Evolutionary conservation across 306 rosid genomes (phyloP), one percentile per base, ranked within the genome.

Genomic region (Nissolia schottii): DNA sequence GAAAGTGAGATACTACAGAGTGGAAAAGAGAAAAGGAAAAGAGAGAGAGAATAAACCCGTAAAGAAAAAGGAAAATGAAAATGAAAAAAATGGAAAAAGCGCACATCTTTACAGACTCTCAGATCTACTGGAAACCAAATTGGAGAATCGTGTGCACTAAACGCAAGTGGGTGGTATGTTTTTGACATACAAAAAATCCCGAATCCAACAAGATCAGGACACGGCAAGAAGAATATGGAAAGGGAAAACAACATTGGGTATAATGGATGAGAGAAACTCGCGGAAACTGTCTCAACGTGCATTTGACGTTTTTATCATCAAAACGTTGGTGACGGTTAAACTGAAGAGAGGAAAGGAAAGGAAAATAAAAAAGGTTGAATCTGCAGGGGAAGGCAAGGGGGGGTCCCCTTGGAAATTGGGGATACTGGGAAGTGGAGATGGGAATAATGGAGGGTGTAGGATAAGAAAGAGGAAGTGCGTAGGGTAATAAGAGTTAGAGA

Each of bases 31-130:
- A 80, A 73, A 79, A 78, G 82, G 77, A 86, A 84, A 81, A 69
- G 81, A 83, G 60, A 28, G 79, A 83, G 60, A 28, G 79, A 83
- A 77, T 65, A 88, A 85, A 73, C 81, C 83, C 79, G 50, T 10
- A 37, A 64, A 35, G 56, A 67, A 86, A 76, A 77, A 76, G 74
- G 49, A 41, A 81, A 64, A 79, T 64, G 57, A 14, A 66, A 0
- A 9, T 2, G 0, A 77, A 70, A 50, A 69, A 14, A 78, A 80
- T 23, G 0, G 1, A 50, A 73, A 80, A 76, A 87, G 77, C 77
- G 80, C 81, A 87, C 94, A 79, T 87, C 86, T 88, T 90, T 83
- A 79, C 83, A 87, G 84, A 83, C 85, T 71, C 84, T 67, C 80
- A 85, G 98, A 89, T 89, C 94, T 82, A 82, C 58, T 55, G 37